Conservation (phyloP, 352 stramenopile genomes). For the Thalassiosira exigua region DNA sequence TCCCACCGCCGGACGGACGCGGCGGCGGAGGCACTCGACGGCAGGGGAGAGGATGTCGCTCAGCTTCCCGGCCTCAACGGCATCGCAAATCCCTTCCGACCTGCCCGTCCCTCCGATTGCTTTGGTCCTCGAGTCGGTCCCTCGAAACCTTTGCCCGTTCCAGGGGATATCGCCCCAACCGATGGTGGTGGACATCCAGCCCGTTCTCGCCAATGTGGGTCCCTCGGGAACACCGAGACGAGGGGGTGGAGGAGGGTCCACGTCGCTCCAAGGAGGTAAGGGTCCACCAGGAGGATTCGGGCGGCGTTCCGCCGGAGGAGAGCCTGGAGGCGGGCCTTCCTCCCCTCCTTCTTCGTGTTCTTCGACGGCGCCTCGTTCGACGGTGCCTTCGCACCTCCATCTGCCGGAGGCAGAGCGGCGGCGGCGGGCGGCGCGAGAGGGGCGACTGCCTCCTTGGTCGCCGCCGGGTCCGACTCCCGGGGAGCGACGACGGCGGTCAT, state of each 20-base stretch:
- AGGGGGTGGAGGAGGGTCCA: constrained; percentile 73
- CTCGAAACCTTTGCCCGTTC: not conserved
- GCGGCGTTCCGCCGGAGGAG: no score
- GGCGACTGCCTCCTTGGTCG: no score
- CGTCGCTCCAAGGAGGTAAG: constrained; percentile 64
- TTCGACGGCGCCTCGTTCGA: no score
- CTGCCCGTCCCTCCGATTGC: not conserved
- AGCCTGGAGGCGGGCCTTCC: no score
- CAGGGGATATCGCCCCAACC: constrained; percentile 41
- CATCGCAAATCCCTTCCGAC: constrained; percentile 29
- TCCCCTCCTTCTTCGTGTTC: no score
- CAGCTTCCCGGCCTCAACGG: constrained; percentile 15
- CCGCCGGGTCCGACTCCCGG: no score
- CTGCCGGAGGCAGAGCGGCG: no score
- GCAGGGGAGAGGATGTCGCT: constrained; percentile 19
- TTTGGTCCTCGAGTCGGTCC: not conserved
- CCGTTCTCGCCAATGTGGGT: constrained; percentile 81
- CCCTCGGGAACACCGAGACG: constrained; percentile 68
- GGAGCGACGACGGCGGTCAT: no score
- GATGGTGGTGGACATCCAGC: constrained; percentile 58
- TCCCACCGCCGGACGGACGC: constrained; percentile 39
- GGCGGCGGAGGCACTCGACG: constrained; percentile 42
- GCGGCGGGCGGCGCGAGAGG: no score
- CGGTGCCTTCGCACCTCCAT: no score
- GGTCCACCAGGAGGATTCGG: no score